Percentiles rank a stretch among this genome's conserved stretches.
Conservation (phyloP, 2,329 filamentous ascomycete genomes). For the Apiospora koreana region DNA sequence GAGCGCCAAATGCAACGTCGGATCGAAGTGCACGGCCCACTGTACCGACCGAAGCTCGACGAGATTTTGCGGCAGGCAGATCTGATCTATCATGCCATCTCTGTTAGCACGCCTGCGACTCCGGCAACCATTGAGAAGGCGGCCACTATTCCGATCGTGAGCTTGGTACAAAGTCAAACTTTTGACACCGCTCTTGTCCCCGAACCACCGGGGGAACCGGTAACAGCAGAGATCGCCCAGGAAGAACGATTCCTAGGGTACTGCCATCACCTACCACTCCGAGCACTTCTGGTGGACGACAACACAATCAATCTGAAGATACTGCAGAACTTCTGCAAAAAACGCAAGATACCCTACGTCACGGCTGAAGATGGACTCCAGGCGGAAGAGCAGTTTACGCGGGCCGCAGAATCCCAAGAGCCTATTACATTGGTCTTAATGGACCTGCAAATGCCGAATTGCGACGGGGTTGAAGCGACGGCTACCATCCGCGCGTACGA, state of each 20-base stretch:
- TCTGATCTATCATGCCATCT: not conserved
- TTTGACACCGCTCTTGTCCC: not conserved
- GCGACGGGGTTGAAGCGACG: slow-evolving; percentile 15
- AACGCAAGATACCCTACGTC: slow-evolving; percentile 12
- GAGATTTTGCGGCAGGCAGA: slow-evolving; percentile 9
- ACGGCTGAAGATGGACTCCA: slow-evolving; percentile 12
- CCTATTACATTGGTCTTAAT: slow-evolving; percentile 14
- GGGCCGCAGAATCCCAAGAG: slow-evolving; percentile 2
- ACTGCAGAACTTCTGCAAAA: slow-evolving; percentile 14
- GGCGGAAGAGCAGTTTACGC: slow-evolving; percentile 1
- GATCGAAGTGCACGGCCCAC: not conserved
- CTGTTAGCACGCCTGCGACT: not conserved
- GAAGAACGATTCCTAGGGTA: not conserved
- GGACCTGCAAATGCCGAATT: slow-evolving; percentile 16
- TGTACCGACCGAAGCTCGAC: slow-evolving; percentile 11
- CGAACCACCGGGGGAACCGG: not conserved
- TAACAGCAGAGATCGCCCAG: not conserved
- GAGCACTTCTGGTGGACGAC: slow-evolving; percentile 16
- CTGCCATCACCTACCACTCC: not conserved
- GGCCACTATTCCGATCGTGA: not conserved
- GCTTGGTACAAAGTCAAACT: not conserved
- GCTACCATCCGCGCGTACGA: slow-evolving; percentile 13
- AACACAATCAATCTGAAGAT: slow-evolving; percentile 15
- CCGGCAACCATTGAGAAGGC: not conserved
- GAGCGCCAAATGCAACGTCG: not conserved